phyloP scores from a whole-genome alignment of 169 alveolate species.

The Theileria luwenshuni region DNA sequence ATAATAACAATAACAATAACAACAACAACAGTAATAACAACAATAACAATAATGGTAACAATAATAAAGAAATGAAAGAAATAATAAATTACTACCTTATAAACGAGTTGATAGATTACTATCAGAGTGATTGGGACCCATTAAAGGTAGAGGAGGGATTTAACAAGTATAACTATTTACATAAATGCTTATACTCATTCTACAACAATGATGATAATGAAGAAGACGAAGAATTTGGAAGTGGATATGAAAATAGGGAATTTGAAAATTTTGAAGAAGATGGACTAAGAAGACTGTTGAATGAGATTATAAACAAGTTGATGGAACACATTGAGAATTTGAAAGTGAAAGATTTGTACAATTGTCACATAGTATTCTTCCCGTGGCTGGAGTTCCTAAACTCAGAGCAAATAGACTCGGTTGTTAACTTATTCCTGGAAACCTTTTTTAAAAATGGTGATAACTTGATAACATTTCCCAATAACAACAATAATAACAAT shows the following conservation, averaged over 20 bases:
- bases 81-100: neutral
- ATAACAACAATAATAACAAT: no score
- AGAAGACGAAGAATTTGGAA: neutral
- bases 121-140: constrained; percentile 28
- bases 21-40: constrained; percentile 15
- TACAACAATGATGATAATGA: constrained; percentile 9
- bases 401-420: neutral
- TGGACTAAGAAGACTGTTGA: neutral
- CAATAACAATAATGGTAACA: neutral
- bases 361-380: constrained; percentile 30
- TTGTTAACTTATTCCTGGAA: neutral
- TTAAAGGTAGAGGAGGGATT: constrained; percentile 42
- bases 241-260: neutral
- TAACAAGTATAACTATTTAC: neutral
- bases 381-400: constrained; percentile 44
- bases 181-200: no score
- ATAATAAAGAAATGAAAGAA: neutral
- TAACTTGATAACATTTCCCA: neutral
- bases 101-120: constrained; percentile 21
- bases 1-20: constrained; percentile 17
- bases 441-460: neutral
- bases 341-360: neutral
- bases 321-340: neutral
- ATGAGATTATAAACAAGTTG: neutral
- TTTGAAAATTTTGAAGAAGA: constrained; percentile 2